Percentiles rank a stretch among this genome's conserved stretches.
Evolutionary conservation across 805 yeast genomes (phyloP).

Genomic region (Wickerhamomyces strasburgensis): DNA sequence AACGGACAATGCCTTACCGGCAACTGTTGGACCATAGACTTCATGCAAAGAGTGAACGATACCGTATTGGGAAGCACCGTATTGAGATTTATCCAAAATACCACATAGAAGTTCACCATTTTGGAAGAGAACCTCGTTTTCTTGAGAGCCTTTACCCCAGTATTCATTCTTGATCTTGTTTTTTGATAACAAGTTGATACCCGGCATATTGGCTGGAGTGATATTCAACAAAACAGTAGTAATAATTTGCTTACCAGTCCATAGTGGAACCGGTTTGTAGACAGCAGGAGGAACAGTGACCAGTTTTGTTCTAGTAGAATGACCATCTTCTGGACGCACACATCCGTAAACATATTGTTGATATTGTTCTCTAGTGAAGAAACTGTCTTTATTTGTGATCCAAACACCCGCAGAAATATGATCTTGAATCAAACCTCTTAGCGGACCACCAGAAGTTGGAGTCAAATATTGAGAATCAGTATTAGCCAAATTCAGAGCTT

Average conservation of each 20-base stretch:
- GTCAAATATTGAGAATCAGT: constrained; percentile 97
- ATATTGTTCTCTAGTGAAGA: constrained; percentile 85
- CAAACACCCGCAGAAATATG: constrained; percentile 99
- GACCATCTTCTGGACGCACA: constrained; percentile 96
- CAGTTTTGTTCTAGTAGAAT: constrained; percentile 64
- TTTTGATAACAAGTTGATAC: constrained; percentile 75
- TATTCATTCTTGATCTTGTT: constrained; percentile 92
- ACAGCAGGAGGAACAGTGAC: constrained; percentile 87
- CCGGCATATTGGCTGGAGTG: constrained; percentile 84
- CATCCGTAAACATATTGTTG: constrained; percentile 93
- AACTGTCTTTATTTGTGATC: constrained; percentile 90
- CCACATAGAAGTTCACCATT: constrained; percentile 89
- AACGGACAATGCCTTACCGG: constrained; percentile 88
- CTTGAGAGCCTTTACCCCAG: constrained; percentile 84
- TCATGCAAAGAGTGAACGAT: constrained; percentile 94
- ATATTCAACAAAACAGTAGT: constrained; percentile 87
- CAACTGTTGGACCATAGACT: constrained; percentile 85
- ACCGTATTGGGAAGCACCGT: constrained; percentile 97
- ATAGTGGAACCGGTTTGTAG: constrained; percentile 78
- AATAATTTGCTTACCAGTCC: constrained; percentile 98
- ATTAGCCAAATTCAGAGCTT: constrained; percentile 90
- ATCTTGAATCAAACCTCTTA: constrained; percentile 98
- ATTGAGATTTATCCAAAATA: constrained; percentile 94
- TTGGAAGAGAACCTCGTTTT: constrained; percentile 79
- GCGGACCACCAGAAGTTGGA: constrained; percentile 97